A percentile compares a stretch with the other conserved stretches of the same genome.
These are phyloP conservation scores for Ascochyta clinopodiicola DNA, from an alignment of 2,329 filamentous ascomycete genomes.

Conservation along the genomic window DNA sequence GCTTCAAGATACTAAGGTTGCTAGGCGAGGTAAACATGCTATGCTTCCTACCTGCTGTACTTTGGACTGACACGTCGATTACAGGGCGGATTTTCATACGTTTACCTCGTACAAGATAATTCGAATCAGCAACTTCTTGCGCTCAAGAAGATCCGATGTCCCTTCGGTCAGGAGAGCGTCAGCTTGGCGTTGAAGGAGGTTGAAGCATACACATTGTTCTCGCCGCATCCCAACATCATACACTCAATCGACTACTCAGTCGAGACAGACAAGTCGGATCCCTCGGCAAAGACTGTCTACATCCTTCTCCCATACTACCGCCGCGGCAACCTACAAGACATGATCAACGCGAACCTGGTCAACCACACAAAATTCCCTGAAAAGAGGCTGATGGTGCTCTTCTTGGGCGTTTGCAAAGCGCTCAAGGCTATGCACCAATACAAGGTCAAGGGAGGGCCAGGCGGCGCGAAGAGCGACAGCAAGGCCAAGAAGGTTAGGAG, in stretches of 20 bases:
- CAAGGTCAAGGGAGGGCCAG: slow-evolving; percentile 64
- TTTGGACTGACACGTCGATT: slow-evolving; percentile 3
- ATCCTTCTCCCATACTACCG: slow-evolving; percentile 95
- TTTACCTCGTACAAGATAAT: slow-evolving; percentile 96
- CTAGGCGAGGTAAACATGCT: slow-evolving; percentile 80
- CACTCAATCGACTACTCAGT: slow-evolving; percentile 83
- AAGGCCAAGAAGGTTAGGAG: slow-evolving; percentile 63
- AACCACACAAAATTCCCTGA: slow-evolving; percentile 93
- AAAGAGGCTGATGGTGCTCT: slow-evolving; percentile 83
- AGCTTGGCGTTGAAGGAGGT: slow-evolving; percentile 95
- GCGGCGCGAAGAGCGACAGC: slow-evolving; percentile 56
- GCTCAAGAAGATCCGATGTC: slow-evolving; percentile 98
- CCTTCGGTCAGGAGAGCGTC: slow-evolving; percentile 95
- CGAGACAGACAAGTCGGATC: slow-evolving; percentile 71
- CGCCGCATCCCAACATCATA: slow-evolving; percentile 83
- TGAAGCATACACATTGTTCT: slow-evolving; percentile 92
- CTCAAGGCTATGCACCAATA: slow-evolving; percentile 93
- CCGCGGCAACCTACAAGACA: slow-evolving; percentile 93
- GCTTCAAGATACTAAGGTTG: slow-evolving; percentile 93
- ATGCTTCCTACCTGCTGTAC: background rate
- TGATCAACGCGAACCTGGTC: slow-evolving; percentile 98
- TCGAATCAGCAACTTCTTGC: slow-evolving; percentile 84
- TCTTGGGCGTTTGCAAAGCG: slow-evolving; percentile 89
- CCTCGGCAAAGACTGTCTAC: slow-evolving; percentile 89
- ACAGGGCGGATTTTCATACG: slow-evolving; percentile 96